These are phyloP conservation scores for Mycena maculata DNA, from an alignment of 768 basidiomycete species.

Conservation along the genomic window DNA sequence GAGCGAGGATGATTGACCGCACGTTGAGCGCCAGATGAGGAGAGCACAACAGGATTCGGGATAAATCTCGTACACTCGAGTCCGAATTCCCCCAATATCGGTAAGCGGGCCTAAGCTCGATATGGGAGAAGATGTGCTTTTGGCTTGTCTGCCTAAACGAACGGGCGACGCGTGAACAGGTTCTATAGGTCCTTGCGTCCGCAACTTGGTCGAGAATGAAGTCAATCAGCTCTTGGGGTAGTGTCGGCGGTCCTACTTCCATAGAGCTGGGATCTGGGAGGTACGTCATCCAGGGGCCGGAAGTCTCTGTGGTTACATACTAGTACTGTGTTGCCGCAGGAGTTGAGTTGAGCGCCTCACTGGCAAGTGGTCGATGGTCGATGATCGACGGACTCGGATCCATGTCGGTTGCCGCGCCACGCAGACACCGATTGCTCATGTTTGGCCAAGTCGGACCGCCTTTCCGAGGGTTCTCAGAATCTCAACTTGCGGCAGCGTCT, in stretches of 20 bases:
- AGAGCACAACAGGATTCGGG: conserved; percentile 13
- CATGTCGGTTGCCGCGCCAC: too few relatives aligned
- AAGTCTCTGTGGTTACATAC: too few relatives aligned
- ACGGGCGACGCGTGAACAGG: conserved; percentile 21
- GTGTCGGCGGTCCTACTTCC: not conserved
- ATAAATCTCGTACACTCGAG: conserved; percentile 2
- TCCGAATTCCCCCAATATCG: not conserved
- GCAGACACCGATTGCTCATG: too few relatives aligned
- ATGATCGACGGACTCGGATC: too few relatives aligned
- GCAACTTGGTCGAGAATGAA: conserved; percentile 21
- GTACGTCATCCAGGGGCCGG: too few relatives aligned
- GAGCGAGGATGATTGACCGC: conserved; percentile 7
- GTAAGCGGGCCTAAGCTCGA: conserved; percentile 3
- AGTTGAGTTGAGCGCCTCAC: too few relatives aligned
- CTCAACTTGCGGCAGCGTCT: too few relatives aligned
- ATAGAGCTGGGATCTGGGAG: too few relatives aligned
- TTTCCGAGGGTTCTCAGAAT: too few relatives aligned
- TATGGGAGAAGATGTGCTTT: conserved; percentile 25
- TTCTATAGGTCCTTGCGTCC: conserved; percentile 14
- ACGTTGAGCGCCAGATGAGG: conserved; percentile 29
- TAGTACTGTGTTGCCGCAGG: too few relatives aligned
- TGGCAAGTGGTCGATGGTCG: too few relatives aligned
- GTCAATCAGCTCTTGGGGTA: conserved; percentile 33
- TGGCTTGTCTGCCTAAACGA: conserved; percentile 27
- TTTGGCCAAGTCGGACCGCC: too few relatives aligned